Conservation (phyloP, 148 eudicot species). For the Gaultheria prostrata region DNA sequence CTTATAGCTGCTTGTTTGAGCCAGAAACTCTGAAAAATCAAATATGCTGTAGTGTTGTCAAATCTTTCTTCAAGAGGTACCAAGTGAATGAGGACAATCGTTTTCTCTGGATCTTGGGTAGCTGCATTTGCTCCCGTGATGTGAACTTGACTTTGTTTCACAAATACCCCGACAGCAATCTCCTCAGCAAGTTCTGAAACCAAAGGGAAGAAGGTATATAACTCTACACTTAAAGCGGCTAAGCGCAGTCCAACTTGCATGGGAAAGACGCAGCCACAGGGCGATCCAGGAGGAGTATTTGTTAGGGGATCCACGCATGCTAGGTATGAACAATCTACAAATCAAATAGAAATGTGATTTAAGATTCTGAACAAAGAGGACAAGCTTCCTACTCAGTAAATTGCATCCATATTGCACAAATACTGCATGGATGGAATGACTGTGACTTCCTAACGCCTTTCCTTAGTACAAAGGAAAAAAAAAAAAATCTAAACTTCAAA, state of each 20-base stretch:
- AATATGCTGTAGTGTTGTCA: conserved; percentile 55
- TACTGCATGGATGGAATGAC: background rate
- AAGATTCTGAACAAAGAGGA: too few species aligned
- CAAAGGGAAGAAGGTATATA: conserved; percentile 78
- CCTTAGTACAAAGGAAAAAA: background rate
- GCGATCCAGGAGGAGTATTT: conserved; percentile 68
- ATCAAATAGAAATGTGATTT: conserved; percentile 10
- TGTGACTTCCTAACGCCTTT: background rate
- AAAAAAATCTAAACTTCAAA: background rate
- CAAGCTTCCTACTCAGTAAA: too few species aligned
- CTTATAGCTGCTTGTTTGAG: conserved; percentile 57
- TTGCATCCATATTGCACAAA: too few species aligned
- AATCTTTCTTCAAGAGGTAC: conserved; percentile 71
- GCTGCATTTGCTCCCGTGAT: conserved; percentile 90
- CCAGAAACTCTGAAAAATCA: conserved; percentile 67
- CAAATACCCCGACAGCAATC: conserved; percentile 58
- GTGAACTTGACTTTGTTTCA: conserved; percentile 78
- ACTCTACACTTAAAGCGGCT: conserved; percentile 51
- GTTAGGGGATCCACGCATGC: conserved; percentile 73
- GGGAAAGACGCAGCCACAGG: conserved; percentile 79
- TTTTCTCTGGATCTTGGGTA: conserved; percentile 60
- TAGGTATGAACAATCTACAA: conserved; percentile 63
- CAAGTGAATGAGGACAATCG: conserved; percentile 66
- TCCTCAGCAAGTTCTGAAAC: conserved; percentile 73
- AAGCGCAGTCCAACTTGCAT: conserved; percentile 84